Percentiles rank a stretch among this genome's conserved stretches.
Evolutionary conservation across 176 grass and related monocot genomes (phyloP).

Genomic region (Bonia amplexicaulis): DNA sequence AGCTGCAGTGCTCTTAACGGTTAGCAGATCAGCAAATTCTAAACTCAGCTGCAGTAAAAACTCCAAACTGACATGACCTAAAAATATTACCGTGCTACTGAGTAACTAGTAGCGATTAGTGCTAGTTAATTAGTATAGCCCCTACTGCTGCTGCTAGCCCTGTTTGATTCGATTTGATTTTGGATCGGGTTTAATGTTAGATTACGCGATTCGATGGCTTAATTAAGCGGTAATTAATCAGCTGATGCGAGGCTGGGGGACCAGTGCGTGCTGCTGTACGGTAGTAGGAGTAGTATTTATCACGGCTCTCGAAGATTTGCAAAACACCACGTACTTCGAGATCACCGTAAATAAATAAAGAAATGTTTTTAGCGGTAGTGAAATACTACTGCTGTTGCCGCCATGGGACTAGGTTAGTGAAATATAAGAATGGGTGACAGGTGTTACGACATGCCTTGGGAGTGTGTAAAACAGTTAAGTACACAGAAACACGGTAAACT

Average conservation of each 20-base stretch:
- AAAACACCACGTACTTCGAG: constrained; percentile 28
- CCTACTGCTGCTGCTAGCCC: neutral
- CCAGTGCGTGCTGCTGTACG: neutral
- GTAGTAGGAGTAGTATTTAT: neutral
- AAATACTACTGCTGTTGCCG: neutral
- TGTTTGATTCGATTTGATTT: neutral
- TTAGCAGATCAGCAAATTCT: too few relatives aligned
- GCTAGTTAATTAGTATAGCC: neutral
- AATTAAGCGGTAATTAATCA: constrained; percentile 20
- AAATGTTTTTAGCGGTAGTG: neutral
- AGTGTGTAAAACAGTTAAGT: too few relatives aligned
- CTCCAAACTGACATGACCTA: too few relatives aligned
- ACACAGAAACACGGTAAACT: too few relatives aligned
- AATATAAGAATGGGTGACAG: neutral
- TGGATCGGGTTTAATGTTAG: constrained; percentile 2
- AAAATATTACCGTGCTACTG: too few relatives aligned
- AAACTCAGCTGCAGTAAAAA: too few relatives aligned
- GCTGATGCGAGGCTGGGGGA: constrained; percentile 4
- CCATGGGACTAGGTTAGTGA: neutral
- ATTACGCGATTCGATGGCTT: constrained; percentile 39
- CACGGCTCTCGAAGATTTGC: constrained; percentile 7
- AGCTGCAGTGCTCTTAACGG: too few relatives aligned
- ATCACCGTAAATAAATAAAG: constrained; percentile 10
- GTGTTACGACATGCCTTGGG: neutral
- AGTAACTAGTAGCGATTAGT: too few relatives aligned